These are phyloP conservation scores for Boletus insuetus DNA, from an alignment of 768 basidiomycete genomes.

Conservation along the genomic window DNA sequence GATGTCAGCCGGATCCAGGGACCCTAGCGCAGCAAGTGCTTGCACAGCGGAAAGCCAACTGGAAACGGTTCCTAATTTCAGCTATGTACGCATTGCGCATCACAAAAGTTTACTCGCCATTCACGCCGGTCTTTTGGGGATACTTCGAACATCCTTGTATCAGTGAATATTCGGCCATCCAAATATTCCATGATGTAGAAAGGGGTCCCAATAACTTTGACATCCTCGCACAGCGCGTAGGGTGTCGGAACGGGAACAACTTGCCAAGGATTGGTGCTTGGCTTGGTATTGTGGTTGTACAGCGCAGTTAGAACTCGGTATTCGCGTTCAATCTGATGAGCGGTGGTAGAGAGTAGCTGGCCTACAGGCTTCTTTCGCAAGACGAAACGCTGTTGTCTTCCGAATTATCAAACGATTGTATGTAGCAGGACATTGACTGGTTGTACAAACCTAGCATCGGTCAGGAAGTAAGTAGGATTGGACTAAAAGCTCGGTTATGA, in stretches of 20 bases:
- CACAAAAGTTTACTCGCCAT: conserved; percentile 50
- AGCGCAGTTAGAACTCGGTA: conserved; percentile 78
- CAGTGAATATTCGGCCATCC: conserved; percentile 91
- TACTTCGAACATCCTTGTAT: conserved; percentile 72
- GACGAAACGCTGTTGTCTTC: conserved; percentile 65
- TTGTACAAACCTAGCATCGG: conserved; percentile 59
- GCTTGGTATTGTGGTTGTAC: conserved; percentile 63
- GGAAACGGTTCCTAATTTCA: not conserved
- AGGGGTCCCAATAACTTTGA: conserved; percentile 73
- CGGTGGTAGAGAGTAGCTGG: conserved; percentile 81
- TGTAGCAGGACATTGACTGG: not conserved
- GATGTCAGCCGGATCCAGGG: conserved; percentile 59
- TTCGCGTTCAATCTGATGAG: conserved; percentile 95
- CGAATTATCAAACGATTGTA: not conserved
- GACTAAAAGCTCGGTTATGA: conserved; percentile 49
- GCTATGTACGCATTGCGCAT: not conserved
- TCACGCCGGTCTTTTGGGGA: conserved; percentile 58
- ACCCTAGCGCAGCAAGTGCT: conserved; percentile 65
- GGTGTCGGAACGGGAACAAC: conserved; percentile 85
- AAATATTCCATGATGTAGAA: conserved; percentile 98
- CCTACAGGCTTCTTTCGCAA: conserved; percentile 93
- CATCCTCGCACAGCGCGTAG: conserved; percentile 79
- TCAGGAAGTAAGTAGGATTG: conserved; percentile 95
- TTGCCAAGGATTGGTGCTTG: conserved; percentile 45
- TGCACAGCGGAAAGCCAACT: conserved; percentile 80